These are phyloP conservation scores for Lagenaria siceraria DNA, from an alignment of 306 rosid genomes.

Conservation along the genomic window DNA sequence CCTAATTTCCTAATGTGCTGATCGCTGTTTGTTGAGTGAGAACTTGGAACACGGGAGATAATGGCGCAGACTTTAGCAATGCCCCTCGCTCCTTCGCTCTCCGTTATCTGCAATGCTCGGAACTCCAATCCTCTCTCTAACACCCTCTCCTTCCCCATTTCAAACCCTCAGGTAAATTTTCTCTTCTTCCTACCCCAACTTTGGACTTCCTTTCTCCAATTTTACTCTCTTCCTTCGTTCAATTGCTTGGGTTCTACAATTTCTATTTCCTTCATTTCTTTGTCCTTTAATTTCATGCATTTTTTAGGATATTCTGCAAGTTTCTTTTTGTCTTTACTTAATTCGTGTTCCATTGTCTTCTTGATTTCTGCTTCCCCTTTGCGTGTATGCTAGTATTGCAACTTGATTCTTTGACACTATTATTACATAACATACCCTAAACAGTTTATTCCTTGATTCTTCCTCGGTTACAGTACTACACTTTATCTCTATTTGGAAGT, in stretches of 20 bases:
- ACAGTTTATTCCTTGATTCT: background rate
- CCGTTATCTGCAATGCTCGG: slow-evolving; percentile 35
- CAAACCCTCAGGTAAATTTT: slow-evolving; percentile 32
- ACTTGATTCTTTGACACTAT: background rate
- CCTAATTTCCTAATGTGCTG: background rate
- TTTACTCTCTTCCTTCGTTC: background rate
- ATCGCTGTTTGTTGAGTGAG: background rate
- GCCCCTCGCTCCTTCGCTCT: slow-evolving; percentile 62
- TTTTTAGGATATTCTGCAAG: background rate
- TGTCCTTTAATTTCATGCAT: background rate
- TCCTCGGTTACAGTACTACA: background rate
- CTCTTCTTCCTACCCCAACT: background rate
- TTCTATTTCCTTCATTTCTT: background rate
- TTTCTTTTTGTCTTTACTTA: background rate
- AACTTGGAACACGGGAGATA: background rate
- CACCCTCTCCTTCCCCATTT: slow-evolving; percentile 29
- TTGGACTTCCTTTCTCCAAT: background rate
- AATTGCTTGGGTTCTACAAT: background rate
- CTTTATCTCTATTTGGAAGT: background rate
- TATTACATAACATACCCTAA: background rate
- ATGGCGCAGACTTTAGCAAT: slow-evolving; percentile 75
- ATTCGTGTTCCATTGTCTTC: background rate
- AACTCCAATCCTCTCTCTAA: slow-evolving; percentile 23
- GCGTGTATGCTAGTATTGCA: background rate
- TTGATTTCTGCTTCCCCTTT: background rate